A percentile compares a stretch with the other conserved stretches of the same genome.
These are phyloP conservation scores for Wickerhamiella qilinensis DNA, from an alignment of 805 yeast genomes.

Conservation along the genomic window DNA sequence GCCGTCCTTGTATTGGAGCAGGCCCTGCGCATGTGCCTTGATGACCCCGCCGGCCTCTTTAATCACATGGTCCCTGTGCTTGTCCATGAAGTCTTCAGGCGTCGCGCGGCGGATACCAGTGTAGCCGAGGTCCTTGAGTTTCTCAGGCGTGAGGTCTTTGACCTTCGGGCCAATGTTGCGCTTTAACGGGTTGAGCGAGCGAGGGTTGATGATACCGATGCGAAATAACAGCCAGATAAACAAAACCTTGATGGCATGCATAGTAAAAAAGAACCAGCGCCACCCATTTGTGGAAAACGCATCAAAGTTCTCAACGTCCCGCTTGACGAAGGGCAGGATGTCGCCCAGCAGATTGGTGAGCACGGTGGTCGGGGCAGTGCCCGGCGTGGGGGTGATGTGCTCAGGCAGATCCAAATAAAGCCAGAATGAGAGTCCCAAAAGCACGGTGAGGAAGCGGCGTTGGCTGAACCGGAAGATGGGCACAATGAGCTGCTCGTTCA, in stretches of 20 bases:
- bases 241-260: constrained; percentile 51
- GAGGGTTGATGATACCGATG: constrained; percentile 70
- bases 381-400: constrained; percentile 80
- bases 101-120: constrained; percentile 75
- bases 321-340: constrained; percentile 27
- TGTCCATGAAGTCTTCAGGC: constrained; percentile 51
- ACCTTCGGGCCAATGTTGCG: constrained; percentile 9
- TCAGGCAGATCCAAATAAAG: constrained; percentile 90
- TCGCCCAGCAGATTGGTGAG: constrained; percentile 22
- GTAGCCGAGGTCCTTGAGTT: constrained; percentile 68
- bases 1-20: constrained; percentile 45
- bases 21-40: constrained; percentile 59
- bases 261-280: constrained; percentile 51
- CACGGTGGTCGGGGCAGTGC: constrained; percentile 59
- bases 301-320: constrained; percentile 36
- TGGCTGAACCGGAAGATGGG: constrained; percentile 48
- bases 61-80: constrained; percentile 47
- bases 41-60: constrained; percentile 58
- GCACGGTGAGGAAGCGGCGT: constrained; percentile 16
- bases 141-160: constrained; percentile 30
- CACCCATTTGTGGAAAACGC: constrained; percentile 24
- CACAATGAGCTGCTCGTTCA: constrained; percentile 83
- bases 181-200: constrained; percentile 29
- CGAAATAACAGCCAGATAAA: constrained; percentile 41
- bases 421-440: constrained; percentile 37